These are phyloP conservation scores for Deakozyma indianensis DNA, from an alignment of 805 yeast genomes.

Conservation along the genomic window DNA sequence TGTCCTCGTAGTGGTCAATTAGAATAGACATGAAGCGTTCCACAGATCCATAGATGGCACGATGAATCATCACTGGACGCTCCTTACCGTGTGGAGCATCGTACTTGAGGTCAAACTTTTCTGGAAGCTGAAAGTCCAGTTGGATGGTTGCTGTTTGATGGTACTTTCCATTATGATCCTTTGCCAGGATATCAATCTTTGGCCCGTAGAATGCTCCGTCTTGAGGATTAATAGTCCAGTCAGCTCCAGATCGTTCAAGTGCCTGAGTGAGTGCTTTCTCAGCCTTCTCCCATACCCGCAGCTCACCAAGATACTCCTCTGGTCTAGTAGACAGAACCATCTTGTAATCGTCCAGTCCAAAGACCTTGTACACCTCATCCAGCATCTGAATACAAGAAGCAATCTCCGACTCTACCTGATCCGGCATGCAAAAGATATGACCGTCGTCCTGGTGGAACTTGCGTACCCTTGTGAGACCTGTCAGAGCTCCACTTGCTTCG, in stretches of 20 bases:
- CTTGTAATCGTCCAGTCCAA: conserved; percentile 45
- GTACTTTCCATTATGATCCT: conserved; percentile 63
- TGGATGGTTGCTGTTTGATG: conserved; percentile 96
- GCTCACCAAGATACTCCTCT: conserved; percentile 58
- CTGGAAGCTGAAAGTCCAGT: conserved; percentile 87
- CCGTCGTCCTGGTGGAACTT: conserved; percentile 98
- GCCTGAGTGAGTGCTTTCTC: conserved; percentile 52
- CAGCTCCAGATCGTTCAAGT: conserved; percentile 36
- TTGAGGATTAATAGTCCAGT: conserved; percentile 67
- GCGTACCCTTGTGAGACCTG: conserved; percentile 86
- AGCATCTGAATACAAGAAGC: conserved; percentile 55
- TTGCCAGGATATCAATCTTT: conserved; percentile 73
- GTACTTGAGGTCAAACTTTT: conserved; percentile 62
- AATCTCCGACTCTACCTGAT: conserved; percentile 68
- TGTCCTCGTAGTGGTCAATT: conserved; percentile 79
- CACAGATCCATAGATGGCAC: conserved; percentile 90
- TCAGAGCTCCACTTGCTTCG: conserved; percentile 86
- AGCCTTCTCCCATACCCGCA: conserved; percentile 70
- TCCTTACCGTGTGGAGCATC: conserved; percentile 30
- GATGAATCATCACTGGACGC: conserved; percentile 85
- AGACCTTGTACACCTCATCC: conserved; percentile 55
- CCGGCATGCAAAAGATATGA: conserved; percentile 76
- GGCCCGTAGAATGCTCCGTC: conserved; percentile 76
- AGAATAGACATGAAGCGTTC: conserved; percentile 86
- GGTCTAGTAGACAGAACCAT: conserved; percentile 81